phyloP scores from a whole-genome alignment of 2,329 filamentous ascomycete species.

The Ilyonectria mors-panacis region DNA sequence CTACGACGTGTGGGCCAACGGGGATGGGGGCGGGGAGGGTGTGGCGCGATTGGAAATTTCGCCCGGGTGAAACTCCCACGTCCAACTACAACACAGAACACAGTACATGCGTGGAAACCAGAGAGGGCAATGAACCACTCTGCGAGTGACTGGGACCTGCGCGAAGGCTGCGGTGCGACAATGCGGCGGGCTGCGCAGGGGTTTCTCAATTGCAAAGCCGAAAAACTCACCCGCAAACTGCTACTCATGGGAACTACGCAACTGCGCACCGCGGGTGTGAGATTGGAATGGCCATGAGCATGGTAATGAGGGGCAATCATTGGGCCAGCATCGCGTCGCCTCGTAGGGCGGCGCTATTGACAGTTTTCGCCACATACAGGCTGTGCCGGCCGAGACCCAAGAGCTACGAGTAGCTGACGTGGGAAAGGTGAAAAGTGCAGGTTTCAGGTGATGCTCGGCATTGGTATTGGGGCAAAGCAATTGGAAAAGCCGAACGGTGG shows the following conservation, averaged over 20 bases:
- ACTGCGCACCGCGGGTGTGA: neutral
- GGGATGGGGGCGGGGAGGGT: neutral
- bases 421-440: neutral
- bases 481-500: neutral
- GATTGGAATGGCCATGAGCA: neutral
- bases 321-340: conserved; percentile 4
- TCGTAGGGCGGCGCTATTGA: neutral
- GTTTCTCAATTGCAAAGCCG: neutral
- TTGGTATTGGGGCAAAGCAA: neutral
- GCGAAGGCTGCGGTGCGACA: neutral
- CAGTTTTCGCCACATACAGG: neutral
- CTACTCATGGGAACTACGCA: neutral
- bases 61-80: neutral
- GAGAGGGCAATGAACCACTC: neutral
- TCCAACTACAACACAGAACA: neutral
- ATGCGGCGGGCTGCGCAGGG: neutral
- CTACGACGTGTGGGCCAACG: neutral
- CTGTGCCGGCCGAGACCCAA: neutral
- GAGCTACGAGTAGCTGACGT: neutral
- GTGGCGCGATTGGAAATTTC: conserved; percentile 4
- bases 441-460: conserved; percentile 5
- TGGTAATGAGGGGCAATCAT: neutral
- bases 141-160: neutral
- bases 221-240: neutral
- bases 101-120: neutral